Conservation (phyloP, 2,329 filamentous ascomycete species). For the Aquanectria penicillioides region DNA sequence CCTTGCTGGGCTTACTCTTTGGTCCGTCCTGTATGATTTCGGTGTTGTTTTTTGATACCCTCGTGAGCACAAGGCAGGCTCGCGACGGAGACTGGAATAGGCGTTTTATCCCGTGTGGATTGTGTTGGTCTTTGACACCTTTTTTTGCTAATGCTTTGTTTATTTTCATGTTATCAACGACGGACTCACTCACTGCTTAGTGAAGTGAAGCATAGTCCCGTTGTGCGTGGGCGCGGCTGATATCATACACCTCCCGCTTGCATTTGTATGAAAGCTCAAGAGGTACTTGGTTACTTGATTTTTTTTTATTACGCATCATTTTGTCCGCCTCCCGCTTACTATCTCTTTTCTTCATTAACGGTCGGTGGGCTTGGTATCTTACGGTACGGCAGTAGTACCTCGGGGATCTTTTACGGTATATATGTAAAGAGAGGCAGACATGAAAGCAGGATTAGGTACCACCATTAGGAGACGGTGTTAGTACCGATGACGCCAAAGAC, state of each 20-base stretch:
- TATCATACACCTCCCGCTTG: constrained; percentile 1
- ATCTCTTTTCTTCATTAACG: no score
- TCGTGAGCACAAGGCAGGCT: constrained; percentile 35
- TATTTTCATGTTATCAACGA: constrained; percentile 2
- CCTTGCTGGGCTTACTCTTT: constrained; percentile 19
- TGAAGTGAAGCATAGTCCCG: no score
- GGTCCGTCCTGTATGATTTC: constrained; percentile 25
- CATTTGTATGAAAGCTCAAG: neutral
- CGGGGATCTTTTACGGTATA: no score
- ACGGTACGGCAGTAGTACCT: no score
- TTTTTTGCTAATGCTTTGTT: constrained; percentile 3
- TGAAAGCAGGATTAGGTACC: no score
- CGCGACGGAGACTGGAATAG: constrained; percentile 36
- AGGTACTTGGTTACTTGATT: no score
- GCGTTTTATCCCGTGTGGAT: constrained; percentile 27
- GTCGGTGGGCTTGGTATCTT: neutral
- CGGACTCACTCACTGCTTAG: neutral
- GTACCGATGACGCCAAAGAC: no score
- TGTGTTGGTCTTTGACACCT: neutral
- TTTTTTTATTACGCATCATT: no score
- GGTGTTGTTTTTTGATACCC: constrained; percentile 41
- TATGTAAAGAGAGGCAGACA: no score
- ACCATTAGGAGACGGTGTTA: no score
- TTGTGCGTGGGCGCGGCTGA: constrained; percentile 13
- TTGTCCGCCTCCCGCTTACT: no score